Base-by-base conservation (phyloP, 257 asterid genomes). In the Cordia subcordata region DNA sequence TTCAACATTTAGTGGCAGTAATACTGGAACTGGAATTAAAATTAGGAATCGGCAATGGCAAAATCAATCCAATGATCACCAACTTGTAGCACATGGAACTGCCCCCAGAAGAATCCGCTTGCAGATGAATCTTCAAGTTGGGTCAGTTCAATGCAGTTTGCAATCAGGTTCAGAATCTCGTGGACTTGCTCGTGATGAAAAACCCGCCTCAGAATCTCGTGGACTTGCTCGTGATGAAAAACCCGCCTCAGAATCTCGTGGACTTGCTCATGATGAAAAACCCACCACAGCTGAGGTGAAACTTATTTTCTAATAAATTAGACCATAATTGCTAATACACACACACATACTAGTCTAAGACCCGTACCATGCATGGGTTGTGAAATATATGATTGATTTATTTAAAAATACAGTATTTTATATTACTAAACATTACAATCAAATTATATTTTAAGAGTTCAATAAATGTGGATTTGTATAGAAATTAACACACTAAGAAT, bases 51-150 rank as follows among this genome's bases (percentile, higher is more conserved):
- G 92, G 27, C 75, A 22, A 44, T 19, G 10, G 40, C 75, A 62
- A 27, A 76, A 55, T 20, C 72, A 51, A 57, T 22, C 68, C 9
- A 47, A 13, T 42, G 51, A 40, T 15, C 69, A 60, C 38, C 67
- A 52, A 47, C 8, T 57, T 21, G 55, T 46, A 17, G 32, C 39
- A 0, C 94, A 79, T n/a, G 99, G 99, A 62, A 74, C 78, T 60
- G 95, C 96, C 20, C 64, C 72, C 3, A 82, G 77, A 81, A 90
- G 96, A 79, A 40, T 93, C 42, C 95, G 87, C 49, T 61, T 87
- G 44, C 74, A 64, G 72, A 54, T 15, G 78, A 82, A 68, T 55
- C 70, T 72, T 49, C 81, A 83, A 71, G 77, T 70, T 58, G 96
- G 93, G 52, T 70, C 85, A 9, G 79, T 70, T 62, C 74, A 65